These are phyloP conservation scores for Pichia terricola DNA, from an alignment of 1,139 yeast species.

Conservation along the genomic window DNA sequence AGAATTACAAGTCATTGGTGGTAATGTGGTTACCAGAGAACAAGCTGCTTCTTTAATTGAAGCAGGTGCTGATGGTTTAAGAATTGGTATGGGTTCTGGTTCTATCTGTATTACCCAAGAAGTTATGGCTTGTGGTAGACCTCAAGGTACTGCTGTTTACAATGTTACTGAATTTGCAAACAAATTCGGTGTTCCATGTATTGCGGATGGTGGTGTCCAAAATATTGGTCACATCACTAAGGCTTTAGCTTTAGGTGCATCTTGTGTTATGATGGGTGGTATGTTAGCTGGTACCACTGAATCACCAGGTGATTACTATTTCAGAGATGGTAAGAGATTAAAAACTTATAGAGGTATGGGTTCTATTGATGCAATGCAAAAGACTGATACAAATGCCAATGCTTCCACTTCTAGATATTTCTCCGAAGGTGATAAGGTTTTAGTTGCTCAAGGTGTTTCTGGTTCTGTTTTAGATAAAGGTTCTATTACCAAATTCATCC, in stretches of 20 bases:
- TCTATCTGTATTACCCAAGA: constrained; percentile 98
- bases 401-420: constrained; percentile 98
- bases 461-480: constrained; percentile 98
- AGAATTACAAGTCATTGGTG: constrained; percentile 83
- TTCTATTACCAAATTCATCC: constrained; percentile 84
- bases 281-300: constrained; percentile 97
- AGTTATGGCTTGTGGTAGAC: constrained; percentile 99
- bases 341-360: constrained; percentile 99
- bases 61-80: constrained; percentile 96
- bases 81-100: constrained; percentile 99
- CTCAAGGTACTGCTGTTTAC: constrained; percentile 96
- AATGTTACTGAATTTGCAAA: constrained; percentile 81
- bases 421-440: constrained; percentile 88
- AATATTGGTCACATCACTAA: constrained; percentile 98
- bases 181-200: constrained; percentile 89
- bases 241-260: constrained; percentile 95
- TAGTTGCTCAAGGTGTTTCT: constrained; percentile 98
- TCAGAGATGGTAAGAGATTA: constrained; percentile 95
- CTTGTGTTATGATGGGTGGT: constrained; percentile 99
- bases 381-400: constrained; percentile 77
- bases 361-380: constrained; percentile 97
- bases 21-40: constrained; percentile 97
- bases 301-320: constrained; percentile 97
- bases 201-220: constrained; percentile 99
- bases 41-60: constrained; percentile 94